A percentile compares a stretch with the other conserved stretches of the same genome.
phyloP scores from a whole-genome alignment of 352 stramenopile species.

The Albugo candida region DNA sequence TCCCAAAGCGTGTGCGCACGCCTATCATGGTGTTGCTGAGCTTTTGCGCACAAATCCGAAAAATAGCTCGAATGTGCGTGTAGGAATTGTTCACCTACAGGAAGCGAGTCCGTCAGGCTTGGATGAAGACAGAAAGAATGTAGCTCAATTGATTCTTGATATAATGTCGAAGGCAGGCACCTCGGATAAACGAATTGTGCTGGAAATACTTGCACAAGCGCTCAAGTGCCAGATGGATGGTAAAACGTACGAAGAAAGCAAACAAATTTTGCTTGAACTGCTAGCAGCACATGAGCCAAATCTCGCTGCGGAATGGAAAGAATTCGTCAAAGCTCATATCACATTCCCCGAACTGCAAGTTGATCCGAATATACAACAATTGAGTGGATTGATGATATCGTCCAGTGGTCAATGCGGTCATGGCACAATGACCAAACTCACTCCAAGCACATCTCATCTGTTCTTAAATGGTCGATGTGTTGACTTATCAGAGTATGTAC shows the following conservation, averaged over 20 bases:
- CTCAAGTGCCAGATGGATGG: conserved; percentile 31
- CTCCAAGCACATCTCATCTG: conserved; percentile 10
- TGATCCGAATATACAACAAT: no score
- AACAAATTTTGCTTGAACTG: conserved; percentile 4
- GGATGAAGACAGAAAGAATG: conserved; percentile 5
- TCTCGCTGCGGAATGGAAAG: no score
- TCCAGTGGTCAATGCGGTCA: no score
- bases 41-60: conserved; percentile 29
- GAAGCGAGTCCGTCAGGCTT: conserved; percentile 2
- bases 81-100: conserved; percentile 26
- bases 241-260: conserved; percentile 16
- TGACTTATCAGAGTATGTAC: conserved; percentile 22
- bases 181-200: conserved; percentile 27
- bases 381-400: no score
- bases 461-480: conserved; percentile 59
- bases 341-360: no score
- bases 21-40: conserved; percentile 9
- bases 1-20: conserved; percentile 28
- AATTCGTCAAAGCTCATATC: no score
- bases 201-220: conserved; percentile 35
- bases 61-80: conserved; percentile 18
- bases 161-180: conserved; percentile 28
- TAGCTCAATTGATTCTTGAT: conserved; percentile 23
- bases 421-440: no score
- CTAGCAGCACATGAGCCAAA: no score